Base-by-base conservation (phyloP, 192 early-diverging fungal species). In the Spinellus fusiger region DNA sequence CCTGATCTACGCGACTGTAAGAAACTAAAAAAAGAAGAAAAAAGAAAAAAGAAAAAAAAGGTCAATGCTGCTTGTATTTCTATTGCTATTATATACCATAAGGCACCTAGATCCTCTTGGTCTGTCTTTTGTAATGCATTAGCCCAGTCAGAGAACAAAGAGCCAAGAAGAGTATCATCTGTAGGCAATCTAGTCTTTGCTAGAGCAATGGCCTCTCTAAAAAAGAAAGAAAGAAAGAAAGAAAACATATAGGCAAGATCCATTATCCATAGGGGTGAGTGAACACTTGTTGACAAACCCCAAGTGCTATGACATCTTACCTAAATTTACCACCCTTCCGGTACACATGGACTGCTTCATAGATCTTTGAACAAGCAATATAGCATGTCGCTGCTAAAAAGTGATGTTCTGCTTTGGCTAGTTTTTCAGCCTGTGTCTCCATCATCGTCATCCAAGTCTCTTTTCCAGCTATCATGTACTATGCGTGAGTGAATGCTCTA, bases 281-380 rank as follows among this genome's bases (percentile, higher is more conserved):
- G 28, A 4, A 54, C n/a, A 34, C 4, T 44, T 56, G 34, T n/a
- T n/a, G n/a, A 26, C 8, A 23, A 51, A 51, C 50, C 8, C n/a
- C n/a, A n/a, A 26, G 27, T 28, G 8, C n/a, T 8, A n/a, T 51
- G 8, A 8, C 7, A 18, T 13, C 59, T 44, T 73, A 77, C 37
- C 79, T 62, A 51, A 63, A 78, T 46, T 76, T 56, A 12, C 53
- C 54, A 16, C 32, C 56, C 31, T 69, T 66, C n/a, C 66, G 47
- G 38, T 78, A 81, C 1, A 66, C 64, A 35, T 73, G 67, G 26
- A 81, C 56, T 1, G 79, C 79, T 28, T 78, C 71, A 66, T 62
- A 69, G 3, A 78, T 67, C 31, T 56, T 60, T 9, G 74, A 71
- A 47, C 72, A 65, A 0, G 71, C 73, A 15, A 78, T 53, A 22